A percentile compares a stretch with the other conserved stretches of the same genome.
Conservation (phyloP, 495 filamentous ascomycete genomes). For the Neurospora tetraspora region DNA sequence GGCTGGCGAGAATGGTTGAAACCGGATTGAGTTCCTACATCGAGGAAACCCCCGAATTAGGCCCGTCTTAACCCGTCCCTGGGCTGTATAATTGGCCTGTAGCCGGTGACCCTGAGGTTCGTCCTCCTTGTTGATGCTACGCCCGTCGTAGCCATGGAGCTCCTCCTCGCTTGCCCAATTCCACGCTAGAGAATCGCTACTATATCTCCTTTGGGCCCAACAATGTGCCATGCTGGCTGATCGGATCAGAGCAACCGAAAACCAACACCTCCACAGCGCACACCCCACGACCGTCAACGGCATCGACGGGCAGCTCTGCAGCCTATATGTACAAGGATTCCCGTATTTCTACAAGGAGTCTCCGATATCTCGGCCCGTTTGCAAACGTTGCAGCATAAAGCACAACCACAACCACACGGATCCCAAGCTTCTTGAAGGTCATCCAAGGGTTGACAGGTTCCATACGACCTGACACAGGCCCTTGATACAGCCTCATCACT, state of each 20-base stretch:
- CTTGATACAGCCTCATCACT: not conserved
- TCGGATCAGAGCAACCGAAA: conserved; percentile 12
- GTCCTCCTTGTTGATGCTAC: not conserved
- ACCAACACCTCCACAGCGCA: not conserved
- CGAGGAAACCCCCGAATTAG: not conserved
- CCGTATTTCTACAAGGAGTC: not conserved
- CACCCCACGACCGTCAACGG: conserved; percentile 7
- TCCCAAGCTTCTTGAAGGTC: not conserved
- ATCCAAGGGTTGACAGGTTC: not conserved
- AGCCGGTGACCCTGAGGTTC: not conserved
- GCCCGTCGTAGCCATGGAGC: not conserved
- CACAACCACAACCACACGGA: not conserved
- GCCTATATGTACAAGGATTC: not conserved
- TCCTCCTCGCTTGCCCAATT: not conserved
- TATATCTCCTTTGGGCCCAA: not conserved
- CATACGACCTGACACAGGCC: no score
- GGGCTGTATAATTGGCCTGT: not conserved
- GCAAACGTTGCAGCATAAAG: not conserved
- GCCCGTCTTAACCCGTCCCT: not conserved
- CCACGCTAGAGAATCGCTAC: not conserved
- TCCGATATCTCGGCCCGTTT: not conserved
- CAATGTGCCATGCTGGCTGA: conserved; percentile 2
- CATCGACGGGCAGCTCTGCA: conserved; percentile 5
- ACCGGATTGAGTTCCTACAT: not conserved
- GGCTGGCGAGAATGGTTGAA: not conserved